Evolutionary conservation across 805 yeast species (phyloP).

Genomic region (Jamesozyma piceae): DNA sequence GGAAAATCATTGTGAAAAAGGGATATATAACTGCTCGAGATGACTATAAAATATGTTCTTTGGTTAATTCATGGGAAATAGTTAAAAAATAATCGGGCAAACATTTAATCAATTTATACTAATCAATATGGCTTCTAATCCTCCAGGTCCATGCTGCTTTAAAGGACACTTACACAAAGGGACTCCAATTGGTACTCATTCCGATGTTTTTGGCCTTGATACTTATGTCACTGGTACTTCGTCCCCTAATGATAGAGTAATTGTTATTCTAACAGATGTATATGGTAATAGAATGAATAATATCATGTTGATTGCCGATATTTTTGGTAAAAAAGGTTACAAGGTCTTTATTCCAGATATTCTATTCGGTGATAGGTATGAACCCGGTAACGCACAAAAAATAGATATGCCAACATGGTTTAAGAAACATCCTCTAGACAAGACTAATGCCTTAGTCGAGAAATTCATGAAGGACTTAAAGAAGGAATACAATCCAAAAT

Average conservation of each 20-base stretch:
- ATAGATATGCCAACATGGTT: conserved; percentile 40
- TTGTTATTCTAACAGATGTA: conserved; percentile 63
- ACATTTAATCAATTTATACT: no score
- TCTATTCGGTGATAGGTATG: conserved; percentile 41
- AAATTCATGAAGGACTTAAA: conserved; percentile 39
- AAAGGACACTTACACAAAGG: conserved; percentile 41
- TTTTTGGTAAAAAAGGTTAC: conserved; percentile 51
- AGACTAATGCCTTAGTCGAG: conserved; percentile 40
- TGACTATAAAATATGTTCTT: no score
- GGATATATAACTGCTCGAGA: no score
- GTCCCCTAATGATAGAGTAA: conserved; percentile 34
- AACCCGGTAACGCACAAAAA: conserved; percentile 12
- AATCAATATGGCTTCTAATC: conserved; percentile 48
- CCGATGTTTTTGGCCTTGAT: conserved; percentile 35
- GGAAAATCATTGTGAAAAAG: no score
- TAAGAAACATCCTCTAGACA: conserved; percentile 40
- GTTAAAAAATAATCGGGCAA: no score
- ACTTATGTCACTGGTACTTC: conserved; percentile 43
- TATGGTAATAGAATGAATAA: conserved; percentile 55
- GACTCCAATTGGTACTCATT: conserved; percentile 36
- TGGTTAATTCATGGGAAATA: no score
- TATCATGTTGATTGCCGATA: conserved; percentile 52
- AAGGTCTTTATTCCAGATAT: conserved; percentile 72
- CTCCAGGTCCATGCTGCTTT: conserved; percentile 44
- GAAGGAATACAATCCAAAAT: conserved; percentile 37